Percentiles rank a stretch among this genome's conserved stretches.
phyloP scores from a whole-genome alignment of 805 yeast genomes.

The Sugiyamaella chiloensis region DNA sequence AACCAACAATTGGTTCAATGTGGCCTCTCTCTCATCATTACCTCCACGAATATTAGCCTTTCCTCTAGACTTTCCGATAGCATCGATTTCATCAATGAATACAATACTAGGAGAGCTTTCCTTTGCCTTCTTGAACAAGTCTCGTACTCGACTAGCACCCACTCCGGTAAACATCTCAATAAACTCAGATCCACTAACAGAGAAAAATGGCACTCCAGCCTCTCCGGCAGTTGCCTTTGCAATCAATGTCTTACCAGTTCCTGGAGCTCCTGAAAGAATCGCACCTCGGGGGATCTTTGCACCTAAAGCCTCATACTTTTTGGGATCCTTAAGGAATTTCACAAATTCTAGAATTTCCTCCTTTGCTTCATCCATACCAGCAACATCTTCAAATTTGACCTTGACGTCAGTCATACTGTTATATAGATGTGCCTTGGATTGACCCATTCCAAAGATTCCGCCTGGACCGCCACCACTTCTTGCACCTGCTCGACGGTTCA shows the following conservation, averaged over 20 bases:
- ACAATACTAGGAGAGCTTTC: conserved; percentile 87
- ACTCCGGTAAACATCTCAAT: conserved; percentile 98
- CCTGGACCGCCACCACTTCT: conserved; percentile 43
- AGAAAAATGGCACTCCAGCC: conserved; percentile 88
- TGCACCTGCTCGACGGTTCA: conserved; percentile 50
- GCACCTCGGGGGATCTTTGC: conserved; percentile 97
- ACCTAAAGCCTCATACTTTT: conserved; percentile 80
- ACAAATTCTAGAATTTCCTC: conserved; percentile 96
- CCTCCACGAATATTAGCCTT: conserved; percentile 62
- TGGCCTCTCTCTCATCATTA: conserved; percentile 91
- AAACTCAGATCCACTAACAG: conserved; percentile 91
- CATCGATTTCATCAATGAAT: conserved; percentile 93
- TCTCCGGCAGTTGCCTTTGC: conserved; percentile 98
- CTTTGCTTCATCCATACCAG: conserved; percentile 93
- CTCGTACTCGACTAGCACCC: conserved; percentile 93
- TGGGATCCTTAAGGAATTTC: conserved; percentile 78
- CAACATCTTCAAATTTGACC: conserved; percentile 82
- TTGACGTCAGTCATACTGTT: conserved; percentile 82
- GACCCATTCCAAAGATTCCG: conserved; percentile 74
- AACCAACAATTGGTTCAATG: conserved; percentile 85
- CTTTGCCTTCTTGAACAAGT: conserved; percentile 83
- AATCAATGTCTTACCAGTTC: conserved; percentile 90
- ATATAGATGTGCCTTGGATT: conserved; percentile 74
- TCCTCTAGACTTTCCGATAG: conserved; percentile 95
- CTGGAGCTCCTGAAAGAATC: conserved; percentile 90